Conservation (phyloP, 108 stramenopile species). For the Fistulifera solaris region DNA sequence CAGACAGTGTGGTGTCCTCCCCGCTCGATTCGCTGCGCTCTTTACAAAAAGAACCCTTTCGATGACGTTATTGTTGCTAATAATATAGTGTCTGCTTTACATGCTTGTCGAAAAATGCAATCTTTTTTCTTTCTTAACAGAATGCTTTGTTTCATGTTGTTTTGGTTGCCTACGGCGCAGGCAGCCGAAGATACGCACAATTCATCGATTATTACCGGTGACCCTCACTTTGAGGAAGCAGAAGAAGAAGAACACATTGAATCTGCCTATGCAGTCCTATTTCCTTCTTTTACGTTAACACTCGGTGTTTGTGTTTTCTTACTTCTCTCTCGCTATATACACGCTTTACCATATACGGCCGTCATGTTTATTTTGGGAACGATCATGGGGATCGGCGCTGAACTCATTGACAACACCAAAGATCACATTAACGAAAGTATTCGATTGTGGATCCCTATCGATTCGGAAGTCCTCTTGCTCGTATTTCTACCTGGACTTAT, state of each 20-base stretch:
- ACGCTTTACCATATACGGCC: constrained; percentile 7
- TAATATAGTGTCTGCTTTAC: no score
- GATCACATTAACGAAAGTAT: constrained; percentile 7
- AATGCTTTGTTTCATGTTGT: no score
- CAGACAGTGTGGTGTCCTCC: no score
- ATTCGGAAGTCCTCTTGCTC: constrained; percentile 64
- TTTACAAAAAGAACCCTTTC: no score
- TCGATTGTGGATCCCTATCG: constrained; percentile 45
- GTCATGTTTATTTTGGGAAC: background rate
- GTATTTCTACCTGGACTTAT: constrained; percentile 88
- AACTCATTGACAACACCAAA: background rate
- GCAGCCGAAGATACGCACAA: no score
- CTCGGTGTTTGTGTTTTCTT: constrained; percentile 43
- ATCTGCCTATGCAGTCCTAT: constrained; percentile 39
- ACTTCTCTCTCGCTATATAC: constrained; percentile 22
- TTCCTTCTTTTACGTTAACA: constrained; percentile 39
- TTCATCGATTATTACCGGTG: no score
- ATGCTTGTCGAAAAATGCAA: no score
- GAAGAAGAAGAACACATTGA: constrained; percentile 19
- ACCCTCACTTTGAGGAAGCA: background rate
- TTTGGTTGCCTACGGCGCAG: no score
- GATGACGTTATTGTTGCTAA: no score
- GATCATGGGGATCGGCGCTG: constrained; percentile 8
- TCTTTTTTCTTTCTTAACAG: no score
- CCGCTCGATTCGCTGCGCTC: no score